Evolutionary conservation across 768 basidiomycete genomes (phyloP).

Genomic region (Rhizopogon roseolus): DNA sequence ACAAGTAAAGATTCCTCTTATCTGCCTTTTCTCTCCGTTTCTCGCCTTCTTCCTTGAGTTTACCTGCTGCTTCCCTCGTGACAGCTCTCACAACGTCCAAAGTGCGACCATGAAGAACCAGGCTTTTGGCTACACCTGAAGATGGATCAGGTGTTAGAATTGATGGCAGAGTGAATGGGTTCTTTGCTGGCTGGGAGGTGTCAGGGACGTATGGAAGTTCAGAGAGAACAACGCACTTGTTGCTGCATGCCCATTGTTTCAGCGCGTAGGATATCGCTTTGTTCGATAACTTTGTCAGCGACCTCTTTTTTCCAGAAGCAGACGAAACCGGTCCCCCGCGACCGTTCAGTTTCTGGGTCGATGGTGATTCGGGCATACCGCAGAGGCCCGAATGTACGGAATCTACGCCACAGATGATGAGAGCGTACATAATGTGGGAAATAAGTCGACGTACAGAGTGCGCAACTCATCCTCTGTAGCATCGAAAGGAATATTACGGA

Average conservation of each 20-base stretch:
- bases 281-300: conserved; percentile 79
- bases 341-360: conserved; percentile 78
- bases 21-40: conserved; percentile 84
- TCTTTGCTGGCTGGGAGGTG: conserved; percentile 52
- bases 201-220: not conserved
- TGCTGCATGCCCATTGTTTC: conserved; percentile 53
- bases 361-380: conserved; percentile 91
- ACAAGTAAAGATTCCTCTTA: conserved; percentile 91
- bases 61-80: conserved; percentile 81
- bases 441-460: conserved; percentile 52
- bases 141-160: conserved; percentile 94
- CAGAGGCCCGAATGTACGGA: conserved; percentile 87
- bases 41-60: conserved; percentile 86
- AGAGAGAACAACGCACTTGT: conserved; percentile 23
- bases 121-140: conserved; percentile 68
- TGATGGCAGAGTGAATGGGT: conserved; percentile 84
- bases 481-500: conserved; percentile 89
- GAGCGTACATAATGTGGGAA: not conserved
- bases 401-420: conserved; percentile 41
- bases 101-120: conserved; percentile 90
- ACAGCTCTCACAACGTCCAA: conserved; percentile 90
- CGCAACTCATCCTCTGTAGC: conserved; percentile 93
- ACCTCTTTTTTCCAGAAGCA: conserved; percentile 95
- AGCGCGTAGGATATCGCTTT: conserved; percentile 65
- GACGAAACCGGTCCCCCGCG: conserved; percentile 92